Percentiles rank a stretch among this genome's conserved stretches.
Conservation (phyloP, 257 asterid genomes). For the Gentiana straminea region DNA sequence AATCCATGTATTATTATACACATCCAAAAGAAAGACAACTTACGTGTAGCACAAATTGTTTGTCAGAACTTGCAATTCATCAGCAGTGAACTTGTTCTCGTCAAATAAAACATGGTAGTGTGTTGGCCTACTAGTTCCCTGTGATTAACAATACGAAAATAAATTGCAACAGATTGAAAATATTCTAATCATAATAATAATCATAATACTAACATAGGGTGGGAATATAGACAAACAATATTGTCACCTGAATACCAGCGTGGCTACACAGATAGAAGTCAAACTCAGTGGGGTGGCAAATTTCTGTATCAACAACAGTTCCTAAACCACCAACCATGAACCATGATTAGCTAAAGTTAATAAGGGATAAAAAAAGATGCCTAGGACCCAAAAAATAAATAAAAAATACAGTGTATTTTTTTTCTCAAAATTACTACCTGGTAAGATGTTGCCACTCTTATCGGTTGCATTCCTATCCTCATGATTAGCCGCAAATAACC, state of each 20-base stretch:
- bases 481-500: slow-evolving; percentile 53
- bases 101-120: slow-evolving; percentile 79
- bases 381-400: neutral
- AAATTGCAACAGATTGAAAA: neutral
- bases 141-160: slow-evolving; percentile 6
- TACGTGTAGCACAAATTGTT: slow-evolving; percentile 75
- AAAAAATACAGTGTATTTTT: no score
- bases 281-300: slow-evolving; percentile 72
- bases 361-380: neutral
- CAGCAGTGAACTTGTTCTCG: slow-evolving; percentile 62
- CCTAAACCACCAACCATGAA: slow-evolving; percentile 23
- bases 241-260: slow-evolving; percentile 64
- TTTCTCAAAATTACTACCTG: slow-evolving; percentile 45
- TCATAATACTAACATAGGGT: no score
- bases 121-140: slow-evolving; percentile 85
- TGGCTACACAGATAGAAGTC: slow-evolving; percentile 85
- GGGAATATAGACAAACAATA: no score
- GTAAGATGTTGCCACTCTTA: slow-evolving; percentile 81
- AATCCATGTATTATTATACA: neutral
- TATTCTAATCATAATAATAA: no score
- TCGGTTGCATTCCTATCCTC: slow-evolving; percentile 35
- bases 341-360: neutral
- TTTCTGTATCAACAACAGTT: slow-evolving; percentile 66
- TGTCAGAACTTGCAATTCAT: slow-evolving; percentile 56
- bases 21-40: neutral